These are phyloP conservation scores for Cordia subcordata DNA, from an alignment of 257 asterid species.

Conservation along the genomic window DNA sequence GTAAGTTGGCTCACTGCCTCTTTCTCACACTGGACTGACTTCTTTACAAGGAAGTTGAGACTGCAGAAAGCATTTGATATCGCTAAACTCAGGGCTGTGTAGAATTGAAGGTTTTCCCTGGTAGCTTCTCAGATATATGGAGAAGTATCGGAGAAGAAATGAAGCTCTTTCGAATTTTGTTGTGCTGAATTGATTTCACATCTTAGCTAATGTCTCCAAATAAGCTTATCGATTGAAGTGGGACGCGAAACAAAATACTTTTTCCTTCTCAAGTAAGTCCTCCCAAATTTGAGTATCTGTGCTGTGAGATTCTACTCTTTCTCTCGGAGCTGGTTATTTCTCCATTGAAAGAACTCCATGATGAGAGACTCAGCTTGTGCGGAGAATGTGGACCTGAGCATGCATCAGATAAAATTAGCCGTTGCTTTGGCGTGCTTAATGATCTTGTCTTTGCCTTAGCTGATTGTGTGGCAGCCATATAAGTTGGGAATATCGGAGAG, in stretches of 20 bases:
- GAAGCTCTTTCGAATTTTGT: too few relatives aligned
- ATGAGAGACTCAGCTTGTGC: conserved; percentile 39
- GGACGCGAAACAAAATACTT: not conserved
- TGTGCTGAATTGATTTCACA: too few relatives aligned
- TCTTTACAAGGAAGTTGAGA: too few relatives aligned
- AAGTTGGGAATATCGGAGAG: conserved; percentile 64
- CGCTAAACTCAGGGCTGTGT: too few relatives aligned
- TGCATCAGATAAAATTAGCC: conserved; percentile 48
- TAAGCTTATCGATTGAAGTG: not conserved
- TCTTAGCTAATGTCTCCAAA: not conserved
- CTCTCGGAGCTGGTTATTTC: conserved; percentile 27
- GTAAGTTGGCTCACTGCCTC: not conserved
- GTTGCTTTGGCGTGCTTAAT: conserved; percentile 73
- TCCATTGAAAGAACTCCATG: conserved; percentile 47
- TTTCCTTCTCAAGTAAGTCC: conserved; percentile 18
- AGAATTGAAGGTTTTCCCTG: too few relatives aligned
- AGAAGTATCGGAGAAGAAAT: too few relatives aligned
- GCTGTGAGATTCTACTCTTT: conserved; percentile 44
- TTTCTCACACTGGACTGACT: too few relatives aligned
- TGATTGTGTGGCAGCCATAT: conserved; percentile 83
- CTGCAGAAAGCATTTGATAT: too few relatives aligned
- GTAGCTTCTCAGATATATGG: too few relatives aligned
- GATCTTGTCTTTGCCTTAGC: conserved; percentile 82
- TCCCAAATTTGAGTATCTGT: conserved; percentile 19
- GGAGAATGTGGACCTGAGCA: conserved; percentile 61